These are phyloP conservation scores for Nemania abortiva DNA, from an alignment of 2,329 filamentous ascomycete species.

Conservation along the genomic window DNA sequence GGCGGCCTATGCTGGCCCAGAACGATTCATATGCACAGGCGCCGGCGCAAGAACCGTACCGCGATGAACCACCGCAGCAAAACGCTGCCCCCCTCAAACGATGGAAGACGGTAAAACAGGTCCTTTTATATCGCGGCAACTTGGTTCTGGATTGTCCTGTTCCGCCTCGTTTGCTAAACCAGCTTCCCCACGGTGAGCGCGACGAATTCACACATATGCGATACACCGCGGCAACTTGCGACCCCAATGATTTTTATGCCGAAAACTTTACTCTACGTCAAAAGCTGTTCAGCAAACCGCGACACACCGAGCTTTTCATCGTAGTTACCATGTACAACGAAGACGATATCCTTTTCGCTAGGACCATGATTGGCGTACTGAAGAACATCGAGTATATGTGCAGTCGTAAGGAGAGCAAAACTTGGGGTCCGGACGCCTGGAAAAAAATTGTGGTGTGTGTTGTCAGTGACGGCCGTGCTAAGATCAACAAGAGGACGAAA, in stretches of 20 bases:
- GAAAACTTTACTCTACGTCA: constrained; percentile 94
- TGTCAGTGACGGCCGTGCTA: constrained; percentile 91
- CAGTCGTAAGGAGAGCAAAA: constrained; percentile 88
- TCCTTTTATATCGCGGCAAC: constrained; percentile 96
- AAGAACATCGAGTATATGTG: constrained; percentile 98
- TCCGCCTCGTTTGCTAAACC: constrained; percentile 86
- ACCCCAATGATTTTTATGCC: constrained; percentile 91
- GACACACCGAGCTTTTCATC: constrained; percentile 96
- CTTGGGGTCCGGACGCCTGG: constrained; percentile 97
- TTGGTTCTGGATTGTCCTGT: constrained; percentile 97
- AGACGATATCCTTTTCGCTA: constrained; percentile 94
- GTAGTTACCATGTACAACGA: constrained; percentile 99
- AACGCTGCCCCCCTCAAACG: constrained; percentile 76
- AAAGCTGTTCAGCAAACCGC: constrained; percentile 82
- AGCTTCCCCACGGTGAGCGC: constrained; percentile 90
- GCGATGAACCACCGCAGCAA: constrained; percentile 57
- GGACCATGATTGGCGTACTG: constrained; percentile 99
- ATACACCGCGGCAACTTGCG: constrained; percentile 98
- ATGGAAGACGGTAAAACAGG: constrained; percentile 99
- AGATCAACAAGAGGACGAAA: constrained; percentile 90
- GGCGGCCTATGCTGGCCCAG: constrained; percentile 79
- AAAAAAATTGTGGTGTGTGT: constrained; percentile 99
- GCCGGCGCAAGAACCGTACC: constrained; percentile 58
- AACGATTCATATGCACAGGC: constrained; percentile 61
- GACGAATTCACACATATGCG: constrained; percentile 96